Base-by-base conservation (phyloP, 495 filamentous ascomycete genomes). In the Chaetomidium leptoderma region DNA sequence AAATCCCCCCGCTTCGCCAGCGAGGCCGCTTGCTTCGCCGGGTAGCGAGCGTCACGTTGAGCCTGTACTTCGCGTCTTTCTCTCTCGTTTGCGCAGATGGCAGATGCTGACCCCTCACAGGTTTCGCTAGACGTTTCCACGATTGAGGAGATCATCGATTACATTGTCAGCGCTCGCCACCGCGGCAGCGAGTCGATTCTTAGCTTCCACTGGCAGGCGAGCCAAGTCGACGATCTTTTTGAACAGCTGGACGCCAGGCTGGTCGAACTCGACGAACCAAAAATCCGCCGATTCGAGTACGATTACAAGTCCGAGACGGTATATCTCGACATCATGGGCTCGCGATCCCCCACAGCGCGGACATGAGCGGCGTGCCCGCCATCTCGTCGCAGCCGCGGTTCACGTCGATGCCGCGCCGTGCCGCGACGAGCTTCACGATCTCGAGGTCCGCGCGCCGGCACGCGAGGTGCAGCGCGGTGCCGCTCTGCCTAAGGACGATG, bases 121-220 rank as follows among this genome's bases (percentile, higher is more conserved):
- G 40, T 53, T 53, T 59, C 3, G 17, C 24, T 53, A 6, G 40
- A 53, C 19, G 29, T 50, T 52, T 59, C 23, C 50, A 44, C 42
- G 49, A 24, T 54, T 32, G 50, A 59, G 9, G 35, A 59, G 35
- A 49, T 59, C 57, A 9, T 49, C 44, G 10, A 54, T 17, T 27
- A 29, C 50, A 59, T 59, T 23, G 44, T 49, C 10, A 45, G 26
- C 57, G 29, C 50, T 24, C 57, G 48, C 43, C 50, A 44, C 23
- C 6, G 17, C 24, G 57, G 43, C 27, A 59, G 21, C 23, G 50
- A 59, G 43, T 48, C 50, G 33, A 54, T 48, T 35, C 13, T 59
- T 35, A 42, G 43, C 50, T 51, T 59, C 47, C 57, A 52, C 33
- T 54, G 50, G 24, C 42, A 43, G 42, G 50, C 50, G 16, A 51